Conservation (phyloP, 371 early-diverging fungal species). For the Mucor velutinosus region DNA sequence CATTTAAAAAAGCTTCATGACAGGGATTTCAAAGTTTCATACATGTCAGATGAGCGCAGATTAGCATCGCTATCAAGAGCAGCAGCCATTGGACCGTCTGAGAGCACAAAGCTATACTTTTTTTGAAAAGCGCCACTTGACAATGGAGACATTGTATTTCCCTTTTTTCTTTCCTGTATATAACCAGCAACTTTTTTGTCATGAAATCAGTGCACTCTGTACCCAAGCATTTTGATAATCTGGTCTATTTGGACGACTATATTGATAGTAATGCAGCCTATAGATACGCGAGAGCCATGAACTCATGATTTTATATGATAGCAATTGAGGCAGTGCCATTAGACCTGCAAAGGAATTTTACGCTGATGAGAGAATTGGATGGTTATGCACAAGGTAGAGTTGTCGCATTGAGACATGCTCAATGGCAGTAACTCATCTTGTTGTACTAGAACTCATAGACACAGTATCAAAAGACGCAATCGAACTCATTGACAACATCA, state of each 20-base stretch:
- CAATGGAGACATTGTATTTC: neutral
- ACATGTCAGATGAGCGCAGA: neutral
- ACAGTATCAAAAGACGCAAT: constrained; percentile 57
- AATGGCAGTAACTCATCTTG: neutral
- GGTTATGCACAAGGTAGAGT: constrained; percentile 83
- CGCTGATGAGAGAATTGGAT: constrained; percentile 89
- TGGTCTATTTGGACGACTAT: constrained; percentile 82
- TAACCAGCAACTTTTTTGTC: neutral
- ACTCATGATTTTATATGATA: constrained; percentile 18
- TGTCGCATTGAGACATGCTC: neutral
- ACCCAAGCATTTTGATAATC: constrained; percentile 38
- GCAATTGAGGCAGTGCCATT: constrained; percentile 88
- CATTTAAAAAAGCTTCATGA: too few species aligned
- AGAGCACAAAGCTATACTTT: neutral
- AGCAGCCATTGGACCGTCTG: neutral
- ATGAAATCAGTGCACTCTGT: constrained; percentile 16
- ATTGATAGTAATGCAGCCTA: constrained; percentile 68
- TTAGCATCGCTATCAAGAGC: neutral
- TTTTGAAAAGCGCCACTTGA: neutral
- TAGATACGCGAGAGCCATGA: neutral
- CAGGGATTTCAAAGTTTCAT: neutral
- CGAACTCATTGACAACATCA: constrained; percentile 54
- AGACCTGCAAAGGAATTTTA: constrained; percentile 88
- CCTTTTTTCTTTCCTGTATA: neutral
- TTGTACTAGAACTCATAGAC: constrained; percentile 54